Base-by-base conservation (phyloP, 768 basidiomycete genomes). In the Tylopilus rubrobrunneus region DNA sequence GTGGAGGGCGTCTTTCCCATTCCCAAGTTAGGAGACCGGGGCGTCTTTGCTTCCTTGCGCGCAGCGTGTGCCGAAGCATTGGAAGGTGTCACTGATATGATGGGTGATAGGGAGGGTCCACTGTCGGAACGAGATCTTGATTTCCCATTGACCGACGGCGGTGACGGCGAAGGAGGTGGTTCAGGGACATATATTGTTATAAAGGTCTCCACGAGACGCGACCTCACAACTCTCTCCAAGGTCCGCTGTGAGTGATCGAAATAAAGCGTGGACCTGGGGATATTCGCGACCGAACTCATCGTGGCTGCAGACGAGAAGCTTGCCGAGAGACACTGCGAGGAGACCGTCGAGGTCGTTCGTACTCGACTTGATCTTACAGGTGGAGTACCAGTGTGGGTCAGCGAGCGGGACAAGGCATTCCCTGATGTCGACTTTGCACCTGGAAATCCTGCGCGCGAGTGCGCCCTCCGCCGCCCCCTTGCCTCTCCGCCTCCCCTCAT, bases 161-260 rank as follows among this genome's bases (percentile, higher is more conserved):
- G 62, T 41, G 70, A 66, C 21, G 65, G 53, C n/a, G 65, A 67
- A 48, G 49, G 37, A 11, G 29, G 55, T 33, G 66, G 57, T 8
- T 66, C 60, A 2, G 70, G 73, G 21, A 84, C 70, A 31, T 75
- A 73, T 41, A 91, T 67, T 14, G 82, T 78, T 51, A 92, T 70
- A 61, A 89, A 89, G 0, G 89, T 89, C 68, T 91, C 87, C 23
- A 92, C 84, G 29, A 92, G 73, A 45, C 89, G 82, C 33, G 89
- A 85, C 50, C 74, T 72, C 11, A 92, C 76, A 14, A 90, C 79
- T 60, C 77, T 85, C 73, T 92, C 88, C 43, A 92, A 73, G 8
- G 76, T 78, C 28, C 71, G 70, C 63, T 92, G 89, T 5, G 88
- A 87, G 55, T 86, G 78, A 60, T 84, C 83, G 15, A 76, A 76